Evolutionary conservation across 345 rosid genomes (phyloP), one percentile per base, ranked within the genome.

Genomic region (Aurinia saxatilis): DNA sequence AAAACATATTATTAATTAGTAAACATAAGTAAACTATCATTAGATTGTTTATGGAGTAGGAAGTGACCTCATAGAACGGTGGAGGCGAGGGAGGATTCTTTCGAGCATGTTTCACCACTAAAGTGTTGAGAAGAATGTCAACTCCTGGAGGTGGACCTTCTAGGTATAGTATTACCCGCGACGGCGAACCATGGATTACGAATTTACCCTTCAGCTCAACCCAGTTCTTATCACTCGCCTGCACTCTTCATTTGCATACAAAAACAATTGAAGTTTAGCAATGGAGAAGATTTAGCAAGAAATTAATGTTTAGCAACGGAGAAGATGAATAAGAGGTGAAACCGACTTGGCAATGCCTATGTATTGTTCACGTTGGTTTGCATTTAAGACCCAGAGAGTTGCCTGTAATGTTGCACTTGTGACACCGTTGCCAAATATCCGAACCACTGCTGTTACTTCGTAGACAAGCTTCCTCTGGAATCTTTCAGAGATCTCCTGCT

Each of bases 61-160:
- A 1, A 59, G 78, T 45, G 48, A 91, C 98, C 91, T 82, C 83
- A 45, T 80, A 77, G 40, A 51, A 30, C 1, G 95, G 96, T 40
- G 76, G 86, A 71, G 70, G 74, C 6, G 85, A 76, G 5, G 85
- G 88, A 25, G 71, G 83, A 55, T 37, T 58, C 71, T 79, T 86
- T 71, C 41, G 71, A n/a, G 90, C 95, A 65, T 81, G 95, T 81
- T 84, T 81, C 12, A 86, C 84, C 33, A 61, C 57, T 3, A 89
- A 71, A 73, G 76, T 83, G 55, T 91, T 84, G 57, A 91, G 45
- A 42, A 91, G 96, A 78, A 91, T 88, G 75, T 91, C 92, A 10
- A 72, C 61, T 64, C 96, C 96, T 14, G 87, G 78, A 33, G 92
- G 87, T 19, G 98, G 96, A 71, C 98, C 98, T 83, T 91, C 98